Conservation (phyloP, 2,329 filamentous ascomycete genomes). For the Cryphonectria japonica region DNA sequence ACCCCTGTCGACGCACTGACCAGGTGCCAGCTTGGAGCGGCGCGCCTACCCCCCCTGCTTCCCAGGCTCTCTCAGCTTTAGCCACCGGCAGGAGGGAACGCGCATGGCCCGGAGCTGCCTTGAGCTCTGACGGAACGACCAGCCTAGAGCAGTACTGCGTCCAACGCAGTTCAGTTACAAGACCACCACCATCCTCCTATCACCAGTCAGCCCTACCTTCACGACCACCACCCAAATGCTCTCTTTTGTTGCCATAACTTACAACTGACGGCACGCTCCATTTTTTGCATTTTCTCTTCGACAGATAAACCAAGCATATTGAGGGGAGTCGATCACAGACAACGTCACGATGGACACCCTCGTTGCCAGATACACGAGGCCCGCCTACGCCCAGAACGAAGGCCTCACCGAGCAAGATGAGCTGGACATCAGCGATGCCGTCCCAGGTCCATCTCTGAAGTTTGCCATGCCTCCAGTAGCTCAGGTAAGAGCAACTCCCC, state of each 20-base stretch:
- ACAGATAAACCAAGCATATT: slow-evolving; percentile 72
- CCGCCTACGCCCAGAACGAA: slow-evolving; percentile 73
- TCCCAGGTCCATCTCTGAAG: slow-evolving; percentile 82
- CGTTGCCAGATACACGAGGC: slow-evolving; percentile 87
- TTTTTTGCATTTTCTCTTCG: slow-evolving; percentile 44
- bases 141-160: slow-evolving; percentile 9
- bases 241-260: neutral
- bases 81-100: slow-evolving; percentile 27
- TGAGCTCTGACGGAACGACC: slow-evolving; percentile 27
- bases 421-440: slow-evolving; percentile 70
- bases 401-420: slow-evolving; percentile 73
- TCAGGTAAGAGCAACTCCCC: slow-evolving; percentile 63
- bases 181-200: slow-evolving; percentile 15
- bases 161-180: slow-evolving; percentile 10
- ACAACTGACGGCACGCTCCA: neutral
- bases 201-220: slow-evolving; percentile 9
- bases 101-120: slow-evolving; percentile 30
- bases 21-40: neutral
- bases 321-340: slow-evolving; percentile 64
- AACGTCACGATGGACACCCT: slow-evolving; percentile 77
- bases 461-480: slow-evolving; percentile 94
- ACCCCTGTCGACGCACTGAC: slow-evolving; percentile 6
- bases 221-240: neutral
- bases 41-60: neutral
- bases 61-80: slow-evolving; percentile 1